Base-by-base conservation (phyloP, 73 alveolate genomes). In the Tetrahymena borealis region DNA sequence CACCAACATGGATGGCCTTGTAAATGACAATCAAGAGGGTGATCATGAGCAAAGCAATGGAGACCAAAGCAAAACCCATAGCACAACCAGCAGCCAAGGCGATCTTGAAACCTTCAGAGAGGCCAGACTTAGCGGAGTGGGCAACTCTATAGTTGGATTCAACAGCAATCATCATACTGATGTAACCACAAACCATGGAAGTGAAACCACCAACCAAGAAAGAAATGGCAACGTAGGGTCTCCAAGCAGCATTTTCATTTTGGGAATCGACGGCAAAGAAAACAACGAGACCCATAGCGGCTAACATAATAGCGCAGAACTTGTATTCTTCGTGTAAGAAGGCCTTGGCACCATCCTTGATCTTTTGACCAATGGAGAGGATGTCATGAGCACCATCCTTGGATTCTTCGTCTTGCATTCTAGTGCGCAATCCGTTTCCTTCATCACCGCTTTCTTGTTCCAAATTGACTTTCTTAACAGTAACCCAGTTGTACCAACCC, bases 31-130 rank as follows among this genome's bases (percentile, higher is more conserved):
- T 93, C 39, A 97, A 90, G 36, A 97, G 43, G 28, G 95, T 24
- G 77, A 97, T 94, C 77, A 96, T 91, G 12, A 95, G 90, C 20
- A 97, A 96, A 31, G 98, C 98, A 33, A 97, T 95, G 6, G 99
- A 96, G n/a, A 97, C 98, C 40, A 97, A 96, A 32, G 91, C 85
- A 94, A 96, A 97, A 40, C 99, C 99, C 91, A 97, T 96, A 8
- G 96, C 98, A 39, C 95, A 95, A 40, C 99, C 99, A 20, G 98
- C 99, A 91, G 97, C 94, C 91, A 90, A 97, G 78, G 99, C 99
- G n/a, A 96, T 97, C 91, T 94, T 78, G 78, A 97, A 94, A 16
- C 93, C 97, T 78, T 94, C 39, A 38, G 97, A 92, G 78, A 96
- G 93, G 33, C 94, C 95, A 39, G 94, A 94, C 38, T 96, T 96